Percentiles rank a stretch among this genome's conserved stretches.
phyloP scores from a whole-genome alignment of 306 rosid species.

The Mimosa bimucronata region DNA sequence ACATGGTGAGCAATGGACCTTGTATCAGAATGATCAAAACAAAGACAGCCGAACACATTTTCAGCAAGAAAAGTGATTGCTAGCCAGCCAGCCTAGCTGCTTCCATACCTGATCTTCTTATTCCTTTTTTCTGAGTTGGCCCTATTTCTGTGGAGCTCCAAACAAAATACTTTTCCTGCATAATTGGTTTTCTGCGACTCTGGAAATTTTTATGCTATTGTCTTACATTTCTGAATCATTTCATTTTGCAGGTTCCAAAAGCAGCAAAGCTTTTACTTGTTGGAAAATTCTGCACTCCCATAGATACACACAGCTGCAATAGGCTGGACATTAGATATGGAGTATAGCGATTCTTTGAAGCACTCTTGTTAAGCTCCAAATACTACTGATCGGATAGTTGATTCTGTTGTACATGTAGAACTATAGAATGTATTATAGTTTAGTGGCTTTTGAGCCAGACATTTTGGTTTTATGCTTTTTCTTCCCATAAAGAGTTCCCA shows the following conservation, averaged over 20 bases:
- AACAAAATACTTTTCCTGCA: background rate
- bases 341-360: background rate
- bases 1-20: slow-evolving; percentile 38
- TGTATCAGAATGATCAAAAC: slow-evolving; percentile 37
- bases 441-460: background rate
- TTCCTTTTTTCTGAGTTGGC: background rate
- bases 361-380: background rate
- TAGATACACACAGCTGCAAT: background rate
- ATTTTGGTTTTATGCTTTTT: background rate
- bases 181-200: background rate
- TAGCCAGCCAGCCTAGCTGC: slow-evolving; percentile 2
- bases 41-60: slow-evolving; percentile 37
- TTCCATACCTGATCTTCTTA: slow-evolving; percentile 21
- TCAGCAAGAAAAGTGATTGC: slow-evolving; percentile 32
- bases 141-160: background rate
- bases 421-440: background rate
- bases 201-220: background rate
- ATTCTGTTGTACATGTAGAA: background rate
- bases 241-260: slow-evolving; percentile 23
- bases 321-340: background rate
- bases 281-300: slow-evolving; percentile 26
- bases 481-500: background rate
- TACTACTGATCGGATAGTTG: background rate
- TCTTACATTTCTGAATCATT: background rate
- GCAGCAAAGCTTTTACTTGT: slow-evolving; percentile 5